These are phyloP conservation scores for Sicyos edulis DNA, from an alignment of 306 rosid genomes.

Conservation along the genomic window DNA sequence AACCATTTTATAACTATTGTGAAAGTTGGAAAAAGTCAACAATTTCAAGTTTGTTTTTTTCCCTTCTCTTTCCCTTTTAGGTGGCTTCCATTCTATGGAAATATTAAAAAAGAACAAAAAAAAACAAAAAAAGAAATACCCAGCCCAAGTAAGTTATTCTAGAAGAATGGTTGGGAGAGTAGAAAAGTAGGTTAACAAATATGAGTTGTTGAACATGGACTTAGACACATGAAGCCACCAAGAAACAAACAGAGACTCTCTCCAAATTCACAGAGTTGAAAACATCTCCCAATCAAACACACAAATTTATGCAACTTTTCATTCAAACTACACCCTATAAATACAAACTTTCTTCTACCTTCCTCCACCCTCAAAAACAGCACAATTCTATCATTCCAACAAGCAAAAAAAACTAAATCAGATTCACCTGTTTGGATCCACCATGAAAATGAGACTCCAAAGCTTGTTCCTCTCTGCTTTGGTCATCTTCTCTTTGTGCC, in stretches of 20 bases:
- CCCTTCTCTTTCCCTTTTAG: background rate
- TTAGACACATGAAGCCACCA: slow-evolving; percentile 12
- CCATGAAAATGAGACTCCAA: background rate
- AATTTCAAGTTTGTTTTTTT: background rate
- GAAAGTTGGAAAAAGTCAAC: slow-evolving; percentile 12
- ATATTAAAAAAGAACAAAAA: background rate
- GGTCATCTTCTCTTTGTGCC: background rate
- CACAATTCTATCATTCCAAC: background rate
- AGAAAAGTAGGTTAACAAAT: slow-evolving; percentile 18
- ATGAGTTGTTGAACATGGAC: slow-evolving; percentile 16
- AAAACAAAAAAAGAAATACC: background rate
- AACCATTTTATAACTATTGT: background rate
- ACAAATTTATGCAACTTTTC: background rate
- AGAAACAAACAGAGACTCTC: background rate
- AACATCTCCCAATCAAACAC: background rate
- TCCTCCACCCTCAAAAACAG: background rate
- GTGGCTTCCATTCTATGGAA: slow-evolving; percentile 3
- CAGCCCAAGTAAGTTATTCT: background rate
- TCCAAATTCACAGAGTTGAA: background rate
- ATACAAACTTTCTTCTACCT: background rate
- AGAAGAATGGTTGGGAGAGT: slow-evolving; percentile 16
- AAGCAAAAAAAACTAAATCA: background rate
- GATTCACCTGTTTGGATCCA: background rate
- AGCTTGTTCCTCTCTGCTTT: background rate
- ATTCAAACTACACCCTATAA: background rate